These are phyloP conservation scores for Cryptococcus hybrid DNA, from an alignment of 1,284 basidiomycete genomes.

Conservation along the genomic window DNA sequence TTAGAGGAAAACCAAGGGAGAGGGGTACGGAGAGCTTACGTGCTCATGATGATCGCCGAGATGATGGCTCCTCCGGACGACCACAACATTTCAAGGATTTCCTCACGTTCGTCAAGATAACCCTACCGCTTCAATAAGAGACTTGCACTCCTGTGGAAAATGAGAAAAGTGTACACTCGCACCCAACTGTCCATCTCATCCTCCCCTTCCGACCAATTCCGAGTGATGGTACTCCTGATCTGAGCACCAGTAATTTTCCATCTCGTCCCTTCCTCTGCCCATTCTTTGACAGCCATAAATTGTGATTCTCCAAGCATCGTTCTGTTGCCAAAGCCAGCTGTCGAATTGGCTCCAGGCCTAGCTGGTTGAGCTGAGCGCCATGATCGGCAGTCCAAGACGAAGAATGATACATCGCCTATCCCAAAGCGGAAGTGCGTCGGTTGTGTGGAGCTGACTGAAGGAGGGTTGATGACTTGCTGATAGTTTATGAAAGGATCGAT, in stretches of 20 bases:
- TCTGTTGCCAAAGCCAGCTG: conserved; percentile 8
- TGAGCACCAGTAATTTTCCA: conserved; percentile 7
- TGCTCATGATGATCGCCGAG: conserved; percentile 14
- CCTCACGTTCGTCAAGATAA: conserved; percentile 12
- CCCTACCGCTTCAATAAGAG: conserved; percentile 3
- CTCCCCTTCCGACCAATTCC: conserved; percentile 12
- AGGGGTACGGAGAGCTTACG: conserved; percentile 1
- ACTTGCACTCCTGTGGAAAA: not conserved
- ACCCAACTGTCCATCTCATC: conserved; percentile 14
- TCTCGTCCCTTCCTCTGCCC: conserved; percentile 3
- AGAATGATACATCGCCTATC: conserved; percentile 11
- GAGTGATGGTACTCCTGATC: conserved; percentile 10
- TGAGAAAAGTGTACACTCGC: conserved; percentile 2
- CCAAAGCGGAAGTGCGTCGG: conserved; percentile 7
- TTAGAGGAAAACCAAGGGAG: too few species aligned
- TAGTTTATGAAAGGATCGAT: conserved; percentile 9
- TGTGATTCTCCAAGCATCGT: conserved; percentile 10
- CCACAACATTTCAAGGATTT: conserved; percentile 9
- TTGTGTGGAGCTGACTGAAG: not conserved
- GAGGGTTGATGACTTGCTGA: conserved; percentile 9
- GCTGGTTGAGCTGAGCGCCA: conserved; percentile 4
- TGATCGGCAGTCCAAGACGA: conserved; percentile 9
- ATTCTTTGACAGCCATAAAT: not conserved
- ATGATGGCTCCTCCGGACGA: conserved; percentile 10
- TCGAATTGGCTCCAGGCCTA: conserved; percentile 4